These are phyloP conservation scores for Candida silvatica DNA, from an alignment of 805 yeast genomes.

Conservation along the genomic window DNA sequence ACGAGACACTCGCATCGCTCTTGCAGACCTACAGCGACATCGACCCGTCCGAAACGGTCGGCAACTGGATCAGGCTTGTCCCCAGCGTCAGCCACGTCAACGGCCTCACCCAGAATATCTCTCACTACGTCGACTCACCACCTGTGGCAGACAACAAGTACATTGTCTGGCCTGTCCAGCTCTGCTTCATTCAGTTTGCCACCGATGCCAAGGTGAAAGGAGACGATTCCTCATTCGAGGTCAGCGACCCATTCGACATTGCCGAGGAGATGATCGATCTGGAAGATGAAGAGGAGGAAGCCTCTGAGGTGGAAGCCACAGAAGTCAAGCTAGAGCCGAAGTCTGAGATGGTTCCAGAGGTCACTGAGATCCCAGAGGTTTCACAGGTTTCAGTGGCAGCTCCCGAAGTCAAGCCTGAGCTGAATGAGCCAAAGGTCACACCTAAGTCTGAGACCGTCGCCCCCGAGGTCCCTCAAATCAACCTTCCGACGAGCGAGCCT, in stretches of 20 bases:
- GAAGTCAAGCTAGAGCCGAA: background rate
- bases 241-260: constrained; percentile 19
- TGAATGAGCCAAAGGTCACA: background rate
- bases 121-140: constrained; percentile 36
- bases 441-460: constrained; percentile 1
- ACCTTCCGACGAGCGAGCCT: no score
- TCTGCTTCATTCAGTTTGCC: constrained; percentile 53
- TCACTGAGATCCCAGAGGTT: background rate
- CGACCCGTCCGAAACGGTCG: constrained; percentile 5
- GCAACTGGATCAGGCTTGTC: constrained; percentile 53
- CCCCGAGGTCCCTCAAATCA: background rate
- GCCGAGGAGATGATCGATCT: constrained; percentile 21
- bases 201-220: constrained; percentile 6
- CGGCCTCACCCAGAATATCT: constrained; percentile 55
- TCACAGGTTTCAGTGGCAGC: background rate
- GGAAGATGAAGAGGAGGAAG: constrained; percentile 8
- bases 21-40: constrained; percentile 28
- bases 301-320: constrained; percentile 1
- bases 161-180: constrained; percentile 64
- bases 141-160: constrained; percentile 34
- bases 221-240: constrained; percentile 4
- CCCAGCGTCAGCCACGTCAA: constrained; percentile 65
- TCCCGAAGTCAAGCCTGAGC: background rate
- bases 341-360: background rate
- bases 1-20: constrained; percentile 28